phyloP scores from a whole-genome alignment of 805 yeast species.

The Candida silvicultrix region DNA sequence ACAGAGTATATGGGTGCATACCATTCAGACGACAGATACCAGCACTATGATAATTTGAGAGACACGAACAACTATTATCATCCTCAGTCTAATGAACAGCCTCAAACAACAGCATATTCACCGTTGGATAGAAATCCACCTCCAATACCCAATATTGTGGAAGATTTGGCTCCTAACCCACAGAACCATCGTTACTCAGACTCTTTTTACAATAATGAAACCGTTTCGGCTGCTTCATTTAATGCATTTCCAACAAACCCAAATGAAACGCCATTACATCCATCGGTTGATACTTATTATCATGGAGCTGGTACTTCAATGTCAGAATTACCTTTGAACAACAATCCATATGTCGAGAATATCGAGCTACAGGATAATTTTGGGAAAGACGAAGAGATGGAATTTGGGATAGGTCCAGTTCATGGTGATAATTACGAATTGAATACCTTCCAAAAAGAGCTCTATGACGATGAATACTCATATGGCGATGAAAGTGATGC shows the following conservation, averaged over 20 bases:
- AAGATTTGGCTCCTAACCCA: neutral
- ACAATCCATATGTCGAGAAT: constrained; percentile 9
- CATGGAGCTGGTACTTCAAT: constrained; percentile 4
- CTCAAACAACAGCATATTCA: neutral
- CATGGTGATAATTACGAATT: constrained; percentile 22
- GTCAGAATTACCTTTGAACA: constrained; percentile 1
- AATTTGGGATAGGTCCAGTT: constrained; percentile 25
- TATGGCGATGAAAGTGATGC: constrained; percentile 36
- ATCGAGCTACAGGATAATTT: constrained; percentile 13
- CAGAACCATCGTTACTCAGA: constrained; percentile 1
- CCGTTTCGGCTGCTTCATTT: constrained; percentile 4
- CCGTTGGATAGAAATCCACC: neutral
- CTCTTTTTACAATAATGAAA: constrained; percentile 3
- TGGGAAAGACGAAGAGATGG: constrained; percentile 26
- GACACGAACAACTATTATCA: neutral
- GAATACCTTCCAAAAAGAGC: constrained; percentile 17
- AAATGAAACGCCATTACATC: constrained; percentile 1
- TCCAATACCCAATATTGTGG: constrained; percentile 4
- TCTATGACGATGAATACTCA: constrained; percentile 8
- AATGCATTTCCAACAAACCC: constrained; percentile 11
- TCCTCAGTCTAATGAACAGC: neutral
- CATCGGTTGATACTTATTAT: constrained; percentile 4
- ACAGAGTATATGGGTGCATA: constrained; percentile 1
- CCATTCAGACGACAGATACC: constrained; percentile 1
- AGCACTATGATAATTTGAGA: neutral